Evolutionary conservation across 2,329 filamentous ascomycete species (phyloP).

Genomic region (Fusarium nematophilum): DNA sequence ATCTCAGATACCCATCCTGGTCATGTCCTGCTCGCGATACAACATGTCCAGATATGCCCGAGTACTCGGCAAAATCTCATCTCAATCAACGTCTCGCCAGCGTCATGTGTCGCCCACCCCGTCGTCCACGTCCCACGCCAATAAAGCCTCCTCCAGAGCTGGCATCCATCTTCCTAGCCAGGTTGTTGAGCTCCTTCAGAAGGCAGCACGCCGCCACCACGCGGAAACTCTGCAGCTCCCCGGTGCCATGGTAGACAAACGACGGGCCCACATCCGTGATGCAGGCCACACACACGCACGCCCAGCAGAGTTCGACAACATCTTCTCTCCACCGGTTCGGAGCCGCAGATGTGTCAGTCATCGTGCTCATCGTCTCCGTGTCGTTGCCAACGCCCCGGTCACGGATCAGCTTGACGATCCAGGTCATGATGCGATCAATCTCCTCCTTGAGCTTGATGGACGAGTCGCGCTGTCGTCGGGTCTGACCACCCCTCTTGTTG

Average conservation of each 20-base stretch:
- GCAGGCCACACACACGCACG: slow-evolving; percentile 48
- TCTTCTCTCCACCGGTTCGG: slow-evolving; percentile 36
- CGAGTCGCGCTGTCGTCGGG: slow-evolving; percentile 61
- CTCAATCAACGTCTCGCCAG: slow-evolving; percentile 33
- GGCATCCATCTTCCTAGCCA: slow-evolving; percentile 20
- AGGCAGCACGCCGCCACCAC: slow-evolving; percentile 53
- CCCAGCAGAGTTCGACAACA: slow-evolving; percentile 49
- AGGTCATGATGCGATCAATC: slow-evolving; percentile 59
- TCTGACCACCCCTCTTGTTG: slow-evolving; percentile 62
- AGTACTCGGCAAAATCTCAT: too few species aligned
- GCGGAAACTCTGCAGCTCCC: slow-evolving; percentile 50
- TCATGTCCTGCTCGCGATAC: too few species aligned
- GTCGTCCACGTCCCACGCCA: slow-evolving; percentile 36
- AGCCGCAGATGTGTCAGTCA: slow-evolving; percentile 3
- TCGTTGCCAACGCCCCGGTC: slow-evolving; percentile 29
- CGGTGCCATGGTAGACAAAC: slow-evolving; percentile 19
- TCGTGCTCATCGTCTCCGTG: slow-evolving; percentile 19
- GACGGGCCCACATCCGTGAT: slow-evolving; percentile 11
- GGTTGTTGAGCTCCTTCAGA: slow-evolving; percentile 38
- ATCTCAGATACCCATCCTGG: too few species aligned
- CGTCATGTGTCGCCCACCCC: slow-evolving; percentile 18
- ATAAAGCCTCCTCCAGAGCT: slow-evolving; percentile 38
- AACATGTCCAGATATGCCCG: too few species aligned
- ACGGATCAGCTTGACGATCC: slow-evolving; percentile 51
- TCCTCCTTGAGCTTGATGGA: slow-evolving; percentile 64